Conservation (phyloP, 1,284 basidiomycete genomes). For the Cystobasidium pallidum region DNA sequence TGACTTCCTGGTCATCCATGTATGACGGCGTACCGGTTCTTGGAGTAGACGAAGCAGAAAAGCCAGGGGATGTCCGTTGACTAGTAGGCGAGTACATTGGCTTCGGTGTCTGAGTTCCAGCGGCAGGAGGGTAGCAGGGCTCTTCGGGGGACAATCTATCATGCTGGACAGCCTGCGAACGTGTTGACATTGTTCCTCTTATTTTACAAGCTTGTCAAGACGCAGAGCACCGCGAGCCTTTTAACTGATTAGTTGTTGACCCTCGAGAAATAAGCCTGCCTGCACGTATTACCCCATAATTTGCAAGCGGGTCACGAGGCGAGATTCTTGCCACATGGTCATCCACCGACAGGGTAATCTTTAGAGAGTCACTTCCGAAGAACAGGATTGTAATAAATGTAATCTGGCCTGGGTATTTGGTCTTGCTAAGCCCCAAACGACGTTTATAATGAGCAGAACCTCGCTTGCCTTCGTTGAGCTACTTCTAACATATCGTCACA, state of each 20-base stretch:
- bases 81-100: neutral
- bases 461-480: no score
- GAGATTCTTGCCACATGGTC: neutral
- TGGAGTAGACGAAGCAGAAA: neutral
- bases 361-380: no score
- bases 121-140: neutral
- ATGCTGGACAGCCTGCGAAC: neutral
- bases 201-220: neutral
- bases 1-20: neutral
- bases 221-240: neutral
- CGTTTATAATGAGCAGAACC: no score
- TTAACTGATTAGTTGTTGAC: neutral
- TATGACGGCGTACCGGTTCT: neutral
- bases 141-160: neutral
- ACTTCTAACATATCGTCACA: no score
- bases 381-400: no score
- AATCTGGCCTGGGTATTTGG: no score
- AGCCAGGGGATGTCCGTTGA: neutral
- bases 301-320: conserved; percentile 10
- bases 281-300: no score
- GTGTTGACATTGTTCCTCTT: neutral
- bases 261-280: neutral
- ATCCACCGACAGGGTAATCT: no score
- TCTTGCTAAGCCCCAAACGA: no score
- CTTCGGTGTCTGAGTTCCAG: neutral